Conservation (phyloP, 257 asterid species). For the Lavandula angustifolia region DNA sequence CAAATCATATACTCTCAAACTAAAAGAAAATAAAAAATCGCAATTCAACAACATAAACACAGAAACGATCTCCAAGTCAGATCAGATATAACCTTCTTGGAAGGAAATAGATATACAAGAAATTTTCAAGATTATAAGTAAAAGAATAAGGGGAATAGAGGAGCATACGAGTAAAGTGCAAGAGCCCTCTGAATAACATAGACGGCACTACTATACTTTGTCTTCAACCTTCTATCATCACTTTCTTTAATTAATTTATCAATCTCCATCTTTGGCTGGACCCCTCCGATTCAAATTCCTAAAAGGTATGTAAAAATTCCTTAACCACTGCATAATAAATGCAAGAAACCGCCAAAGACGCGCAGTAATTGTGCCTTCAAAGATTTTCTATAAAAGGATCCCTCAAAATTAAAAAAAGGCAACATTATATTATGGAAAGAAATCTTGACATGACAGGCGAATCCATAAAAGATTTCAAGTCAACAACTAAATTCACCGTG, state of each 20-base stretch:
- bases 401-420: background rate
- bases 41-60: background rate
- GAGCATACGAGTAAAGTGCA: slow-evolving; percentile 82
- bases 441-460: background rate
- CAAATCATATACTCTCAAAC: slow-evolving; percentile 8
- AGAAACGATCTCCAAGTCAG: background rate
- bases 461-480: background rate
- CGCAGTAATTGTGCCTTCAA: background rate
- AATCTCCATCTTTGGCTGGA: slow-evolving; percentile 64
- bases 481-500: slow-evolving; percentile 12
- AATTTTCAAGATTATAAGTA: slow-evolving; percentile 8
- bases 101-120: background rate
- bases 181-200: slow-evolving; percentile 85
- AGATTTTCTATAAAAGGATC: background rate
- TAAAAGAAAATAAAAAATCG: background rate
- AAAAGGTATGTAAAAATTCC: background rate
- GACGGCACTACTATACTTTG: slow-evolving; percentile 82
- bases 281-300: slow-evolving; percentile 29
- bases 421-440: background rate
- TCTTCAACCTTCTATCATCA: slow-evolving; percentile 81
- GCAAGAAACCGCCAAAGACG: slow-evolving; percentile 13
- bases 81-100: background rate
- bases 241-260: slow-evolving; percentile 70
- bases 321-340: slow-evolving; percentile 2
- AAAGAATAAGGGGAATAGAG: slow-evolving; percentile 24